Conservation (phyloP, 805 yeast genomes). For the Candida yuanshanica region DNA sequence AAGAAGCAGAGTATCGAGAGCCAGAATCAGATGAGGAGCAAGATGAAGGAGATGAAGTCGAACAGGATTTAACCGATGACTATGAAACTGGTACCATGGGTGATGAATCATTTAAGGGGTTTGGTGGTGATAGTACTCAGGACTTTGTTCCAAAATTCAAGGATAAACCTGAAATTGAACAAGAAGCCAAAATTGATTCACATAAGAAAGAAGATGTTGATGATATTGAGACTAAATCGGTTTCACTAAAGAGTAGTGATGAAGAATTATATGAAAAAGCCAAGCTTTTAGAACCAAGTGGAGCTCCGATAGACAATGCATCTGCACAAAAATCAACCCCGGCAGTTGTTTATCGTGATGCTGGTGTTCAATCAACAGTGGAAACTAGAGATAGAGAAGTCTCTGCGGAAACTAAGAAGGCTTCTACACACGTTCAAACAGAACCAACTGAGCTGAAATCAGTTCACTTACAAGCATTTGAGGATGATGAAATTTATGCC, state of each 20-base stretch:
- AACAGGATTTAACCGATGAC: background rate
- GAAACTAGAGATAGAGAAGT: constrained; percentile 1
- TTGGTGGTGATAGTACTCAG: background rate
- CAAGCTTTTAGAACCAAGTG: constrained; percentile 10
- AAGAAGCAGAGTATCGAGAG: no score
- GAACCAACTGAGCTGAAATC: constrained; percentile 6
- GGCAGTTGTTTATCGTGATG: background rate
- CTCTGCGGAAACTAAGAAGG: constrained; percentile 1
- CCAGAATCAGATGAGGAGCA: background rate
- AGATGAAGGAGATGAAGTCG: background rate
- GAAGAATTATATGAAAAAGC: constrained; percentile 12
- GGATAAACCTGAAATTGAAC: background rate
- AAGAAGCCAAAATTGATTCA: background rate
- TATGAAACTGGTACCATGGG: background rate
- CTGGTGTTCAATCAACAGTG: background rate
- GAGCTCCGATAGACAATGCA: constrained; percentile 1
- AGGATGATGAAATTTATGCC: constrained; percentile 27
- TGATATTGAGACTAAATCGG: constrained; percentile 1
- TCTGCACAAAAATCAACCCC: background rate
- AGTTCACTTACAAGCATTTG: constrained; percentile 22
- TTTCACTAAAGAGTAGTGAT: constrained; percentile 8
- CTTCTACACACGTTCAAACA: constrained; percentile 11
- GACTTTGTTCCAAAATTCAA: background rate
- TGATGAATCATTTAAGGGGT: background rate
- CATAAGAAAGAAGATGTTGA: constrained; percentile 2